These are phyloP conservation scores for Tricholoma matsutake DNA, from an alignment of 768 basidiomycete genomes.

Conservation along the genomic window DNA sequence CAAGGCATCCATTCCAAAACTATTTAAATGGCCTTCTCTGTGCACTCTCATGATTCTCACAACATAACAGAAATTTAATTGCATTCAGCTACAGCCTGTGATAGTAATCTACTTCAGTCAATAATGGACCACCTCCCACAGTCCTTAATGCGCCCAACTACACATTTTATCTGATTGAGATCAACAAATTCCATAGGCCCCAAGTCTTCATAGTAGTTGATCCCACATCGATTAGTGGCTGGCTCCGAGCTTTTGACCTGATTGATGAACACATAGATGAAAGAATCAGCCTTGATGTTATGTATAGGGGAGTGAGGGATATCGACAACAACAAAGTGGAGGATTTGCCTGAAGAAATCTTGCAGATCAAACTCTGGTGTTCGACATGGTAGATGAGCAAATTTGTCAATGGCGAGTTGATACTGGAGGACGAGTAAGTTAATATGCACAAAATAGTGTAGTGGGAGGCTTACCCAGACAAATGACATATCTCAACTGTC, in stretches of 20 bases:
- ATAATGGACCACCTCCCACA: not conserved
- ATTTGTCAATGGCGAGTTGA: slow-evolving; percentile 27
- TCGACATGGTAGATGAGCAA: slow-evolving; percentile 11
- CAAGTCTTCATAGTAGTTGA: slow-evolving; percentile 17
- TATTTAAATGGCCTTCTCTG: not conserved
- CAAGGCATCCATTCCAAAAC: not conserved
- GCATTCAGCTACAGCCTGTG: not conserved
- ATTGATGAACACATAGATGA: slow-evolving; percentile 25
- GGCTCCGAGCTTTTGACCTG: not conserved
- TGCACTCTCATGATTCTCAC: not conserved
- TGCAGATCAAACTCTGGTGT: slow-evolving; percentile 11
- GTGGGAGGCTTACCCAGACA: slow-evolving; percentile 27
- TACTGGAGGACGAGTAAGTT: slow-evolving; percentile 23
- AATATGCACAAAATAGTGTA: not conserved
- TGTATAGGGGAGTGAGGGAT: slow-evolving; percentile 14
- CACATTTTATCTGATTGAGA: slow-evolving; percentile 22
- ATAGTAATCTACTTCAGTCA: not conserved
- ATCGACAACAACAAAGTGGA: slow-evolving; percentile 23
- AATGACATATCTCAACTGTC: slow-evolving; percentile 29
- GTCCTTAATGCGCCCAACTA: slow-evolving; percentile 22
- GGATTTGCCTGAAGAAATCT: slow-evolving; percentile 28
- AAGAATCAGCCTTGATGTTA: slow-evolving; percentile 11
- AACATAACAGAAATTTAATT: not conserved
- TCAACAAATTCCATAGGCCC: slow-evolving; percentile 24
- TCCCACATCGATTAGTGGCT: slow-evolving; percentile 13